Percentiles rank a stretch among this genome's conserved stretches.
Evolutionary conservation across 2,329 filamentous ascomycete species (phyloP).

Genomic region (Neonectria sp.): DNA sequence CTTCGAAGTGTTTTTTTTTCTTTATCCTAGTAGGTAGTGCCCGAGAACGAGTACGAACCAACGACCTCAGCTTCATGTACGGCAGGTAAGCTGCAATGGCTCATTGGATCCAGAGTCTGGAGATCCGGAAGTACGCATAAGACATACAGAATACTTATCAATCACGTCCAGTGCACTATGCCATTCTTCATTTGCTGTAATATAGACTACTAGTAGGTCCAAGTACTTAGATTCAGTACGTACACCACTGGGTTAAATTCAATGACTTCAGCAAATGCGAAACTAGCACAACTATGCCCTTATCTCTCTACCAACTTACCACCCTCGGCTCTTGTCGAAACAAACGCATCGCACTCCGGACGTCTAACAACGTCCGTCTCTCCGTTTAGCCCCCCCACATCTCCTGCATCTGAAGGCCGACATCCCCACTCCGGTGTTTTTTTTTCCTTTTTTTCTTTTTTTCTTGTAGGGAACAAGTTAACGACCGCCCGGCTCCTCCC

Average conservation of each 20-base stretch:
- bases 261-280: neutral
- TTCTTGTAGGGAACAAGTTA: neutral
- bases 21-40: too few species aligned
- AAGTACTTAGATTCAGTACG: neutral
- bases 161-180: neutral
- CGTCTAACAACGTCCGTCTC: neutral
- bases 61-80: neutral
- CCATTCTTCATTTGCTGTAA: neutral
- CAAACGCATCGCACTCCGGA: neutral
- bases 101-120: slow-evolving; percentile 7
- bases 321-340: neutral
- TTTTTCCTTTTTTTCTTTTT: too few species aligned
- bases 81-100: neutral
- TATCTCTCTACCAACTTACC: neutral
- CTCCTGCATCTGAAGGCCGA: neutral
- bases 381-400: neutral
- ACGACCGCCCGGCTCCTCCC: slow-evolving; percentile 2
- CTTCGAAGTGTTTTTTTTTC: neutral
- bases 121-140: slow-evolving; percentile 20
- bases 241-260: neutral
- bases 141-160: neutral
- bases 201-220: too few species aligned
- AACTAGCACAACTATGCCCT: neutral
- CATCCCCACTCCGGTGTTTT: slow-evolving; percentile 5
- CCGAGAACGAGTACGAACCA: slow-evolving; percentile 21